phyloP scores from a whole-genome alignment of 2,329 filamentous ascomycete species.

The Pseudogymnoascus sp. region DNA sequence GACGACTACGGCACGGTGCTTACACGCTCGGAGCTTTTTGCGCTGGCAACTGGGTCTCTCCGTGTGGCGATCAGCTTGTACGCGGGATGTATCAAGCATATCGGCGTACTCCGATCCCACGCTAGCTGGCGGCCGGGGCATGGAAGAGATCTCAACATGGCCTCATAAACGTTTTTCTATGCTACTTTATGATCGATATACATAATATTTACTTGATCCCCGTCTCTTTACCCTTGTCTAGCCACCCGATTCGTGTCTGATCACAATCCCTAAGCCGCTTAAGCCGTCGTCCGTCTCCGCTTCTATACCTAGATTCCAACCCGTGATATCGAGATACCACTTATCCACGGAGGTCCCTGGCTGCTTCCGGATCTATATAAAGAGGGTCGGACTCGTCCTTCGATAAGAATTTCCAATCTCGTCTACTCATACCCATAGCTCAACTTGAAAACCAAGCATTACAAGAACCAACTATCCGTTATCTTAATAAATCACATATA shows the following conservation, averaged over 20 bases:
- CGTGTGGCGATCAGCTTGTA: neutral
- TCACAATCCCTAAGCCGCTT: neutral
- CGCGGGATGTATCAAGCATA: slow-evolving; percentile 5
- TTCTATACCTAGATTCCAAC: neutral
- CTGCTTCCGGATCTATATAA: slow-evolving; percentile 6
- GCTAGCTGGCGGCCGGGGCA: slow-evolving; percentile 1
- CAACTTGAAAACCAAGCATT: neutral
- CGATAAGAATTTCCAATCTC: neutral
- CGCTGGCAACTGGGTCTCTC: slow-evolving; percentile 1
- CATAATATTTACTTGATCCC: slow-evolving; percentile 4
- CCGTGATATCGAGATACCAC: slow-evolving; percentile 5
- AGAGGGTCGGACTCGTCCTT: neutral
- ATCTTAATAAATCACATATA: neutral
- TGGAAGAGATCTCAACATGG: slow-evolving; percentile 5
- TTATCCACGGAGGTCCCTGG: neutral
- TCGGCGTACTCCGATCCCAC: slow-evolving; percentile 7
- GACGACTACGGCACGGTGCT: neutral
- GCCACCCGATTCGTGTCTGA: neutral
- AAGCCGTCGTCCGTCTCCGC: neutral
- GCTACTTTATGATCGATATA: neutral
- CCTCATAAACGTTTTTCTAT: slow-evolving; percentile 7
- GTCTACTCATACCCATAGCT: neutral
- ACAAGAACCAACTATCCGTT: neutral
- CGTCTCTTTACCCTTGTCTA: neutral
- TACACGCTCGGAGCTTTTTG: neutral